These are phyloP conservation scores for Marasmius fiardii DNA, from an alignment of 1,284 basidiomycete species.

Conservation along the genomic window DNA sequence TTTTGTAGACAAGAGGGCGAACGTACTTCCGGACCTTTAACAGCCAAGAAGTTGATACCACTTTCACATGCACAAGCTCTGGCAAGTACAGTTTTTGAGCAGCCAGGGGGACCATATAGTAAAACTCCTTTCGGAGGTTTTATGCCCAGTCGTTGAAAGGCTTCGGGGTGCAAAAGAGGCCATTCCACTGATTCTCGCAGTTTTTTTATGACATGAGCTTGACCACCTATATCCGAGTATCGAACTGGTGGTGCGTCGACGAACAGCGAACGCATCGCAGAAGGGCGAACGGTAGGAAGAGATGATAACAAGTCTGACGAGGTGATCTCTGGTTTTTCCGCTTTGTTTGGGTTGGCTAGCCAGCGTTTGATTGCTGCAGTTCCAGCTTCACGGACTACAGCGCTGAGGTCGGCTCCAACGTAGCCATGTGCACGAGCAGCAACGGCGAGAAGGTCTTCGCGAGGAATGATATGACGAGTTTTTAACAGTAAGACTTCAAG, in stretches of 20 bases:
- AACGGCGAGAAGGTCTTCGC: conserved; percentile 59
- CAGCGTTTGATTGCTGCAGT: conserved; percentile 88
- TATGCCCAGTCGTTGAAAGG: conserved; percentile 87
- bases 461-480: conserved; percentile 73
- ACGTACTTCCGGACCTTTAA: conserved; percentile 92
- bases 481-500: conserved; percentile 78
- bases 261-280: conserved; percentile 92
- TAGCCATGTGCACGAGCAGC: conserved; percentile 91
- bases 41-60: conserved; percentile 96
- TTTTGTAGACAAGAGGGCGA: background rate
- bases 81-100: conserved; percentile 94
- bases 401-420: conserved; percentile 93
- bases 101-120: conserved; percentile 96
- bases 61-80: conserved; percentile 94
- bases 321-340: conserved; percentile 36
- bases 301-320: conserved; percentile 68
- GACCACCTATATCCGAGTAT: conserved; percentile 91
- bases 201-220: conserved; percentile 75
- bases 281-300: conserved; percentile 82
- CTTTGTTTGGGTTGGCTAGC: conserved; percentile 37
- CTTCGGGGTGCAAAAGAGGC: conserved; percentile 85
- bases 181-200: conserved; percentile 91
- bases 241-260: conserved; percentile 81
- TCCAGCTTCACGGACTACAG: conserved; percentile 91
- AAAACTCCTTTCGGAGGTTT: conserved; percentile 88